Evolutionary conservation across 1,284 basidiomycete species (phyloP).

Genomic region (Cutaneotrichosporon cutaneum): DNA sequence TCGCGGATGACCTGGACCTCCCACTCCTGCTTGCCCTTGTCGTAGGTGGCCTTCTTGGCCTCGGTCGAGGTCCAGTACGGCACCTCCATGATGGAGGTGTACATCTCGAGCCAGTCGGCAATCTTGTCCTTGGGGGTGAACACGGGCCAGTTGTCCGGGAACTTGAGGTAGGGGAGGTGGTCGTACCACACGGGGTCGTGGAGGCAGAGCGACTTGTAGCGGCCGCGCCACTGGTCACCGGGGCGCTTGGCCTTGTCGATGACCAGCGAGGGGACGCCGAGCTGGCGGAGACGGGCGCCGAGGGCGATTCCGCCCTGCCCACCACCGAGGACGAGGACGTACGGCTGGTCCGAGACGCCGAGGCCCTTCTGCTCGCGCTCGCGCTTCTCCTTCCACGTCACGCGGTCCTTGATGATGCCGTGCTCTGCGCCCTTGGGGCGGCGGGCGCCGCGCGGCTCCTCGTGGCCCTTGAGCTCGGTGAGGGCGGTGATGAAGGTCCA

Average conservation of each 20-base stretch:
- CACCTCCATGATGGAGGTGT: constrained; percentile 39
- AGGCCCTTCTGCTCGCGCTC: constrained; percentile 34
- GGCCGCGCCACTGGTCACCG: constrained; percentile 53
- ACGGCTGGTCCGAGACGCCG: constrained; percentile 30
- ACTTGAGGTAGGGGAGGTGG: constrained; percentile 55
- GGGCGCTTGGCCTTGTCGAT: constrained; percentile 48
- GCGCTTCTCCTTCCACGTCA: constrained; percentile 27
- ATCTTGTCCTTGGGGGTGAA: constrained; percentile 58
- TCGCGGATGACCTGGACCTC: constrained; percentile 55
- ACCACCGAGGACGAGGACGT: constrained; percentile 30
- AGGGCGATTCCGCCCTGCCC: constrained; percentile 32
- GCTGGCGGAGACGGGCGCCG: constrained; percentile 50
- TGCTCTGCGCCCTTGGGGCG: constrained; percentile 24
- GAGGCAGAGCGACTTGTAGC: constrained; percentile 62
- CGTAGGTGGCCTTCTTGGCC: constrained; percentile 54
- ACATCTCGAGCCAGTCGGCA: constrained; percentile 41
- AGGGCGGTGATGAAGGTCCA: constrained; percentile 60
- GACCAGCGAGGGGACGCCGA: constrained; percentile 49
- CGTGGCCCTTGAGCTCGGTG: constrained; percentile 57
- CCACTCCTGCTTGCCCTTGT: constrained; percentile 53
- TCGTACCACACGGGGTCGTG: constrained; percentile 60
- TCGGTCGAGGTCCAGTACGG: constrained; percentile 53
- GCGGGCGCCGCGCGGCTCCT: constrained; percentile 47
- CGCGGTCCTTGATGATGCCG: constrained; percentile 26
- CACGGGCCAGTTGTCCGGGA: constrained; percentile 59